Evolutionary conservation across 192 early-diverging fungal genomes (phyloP), one percentile per base, ranked within the genome.

Genomic region (Coemansia sp.): DNA sequence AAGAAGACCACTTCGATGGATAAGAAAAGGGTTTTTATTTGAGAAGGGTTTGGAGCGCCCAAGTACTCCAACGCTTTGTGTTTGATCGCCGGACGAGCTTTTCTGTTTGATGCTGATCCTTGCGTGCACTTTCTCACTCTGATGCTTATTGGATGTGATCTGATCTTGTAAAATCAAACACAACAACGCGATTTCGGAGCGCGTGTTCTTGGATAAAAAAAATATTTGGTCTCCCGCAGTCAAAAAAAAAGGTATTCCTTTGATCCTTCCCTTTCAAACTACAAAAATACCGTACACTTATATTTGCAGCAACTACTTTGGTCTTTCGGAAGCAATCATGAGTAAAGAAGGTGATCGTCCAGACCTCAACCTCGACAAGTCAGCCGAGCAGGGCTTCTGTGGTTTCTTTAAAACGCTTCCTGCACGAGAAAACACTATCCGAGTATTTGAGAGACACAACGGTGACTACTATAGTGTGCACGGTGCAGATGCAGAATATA

Each of bases 401-500:
- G 50, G 36, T 51, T 84, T 73, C 66, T 73, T 78, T 25, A 24
- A 24, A 5, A 25, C 66, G 21, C 71, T 84, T 46, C 51, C 57
- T 6, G 63, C 6, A 8, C 63, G 75, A 31, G 71, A 61, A 25
- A 78, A 75, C 66, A 79, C 79, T 6, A 53, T 85, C 55, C 73
- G 79, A 4, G 55, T 85, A 6, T 85, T 85, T 57, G 84, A 84
- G 71, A 66, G 82, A 24, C 70, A 68, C 22, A 69, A 60, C 56
- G 84, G 84, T 27, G 87, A 91, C 33, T 96, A 91, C 79, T 98
- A 95, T 74, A 93, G 88, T 50, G 88, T 93, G 0, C 94, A 96
- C 62, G 95, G 92, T 7, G 85, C 89, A 11, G 93, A 98, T 71
- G 95, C 96, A 1, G 74, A 88, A n/a, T 92, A 88, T 72, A 85